Evolutionary conservation across 2,329 filamentous ascomycete genomes (phyloP).

Genomic region (Penicillium thymicola): DNA sequence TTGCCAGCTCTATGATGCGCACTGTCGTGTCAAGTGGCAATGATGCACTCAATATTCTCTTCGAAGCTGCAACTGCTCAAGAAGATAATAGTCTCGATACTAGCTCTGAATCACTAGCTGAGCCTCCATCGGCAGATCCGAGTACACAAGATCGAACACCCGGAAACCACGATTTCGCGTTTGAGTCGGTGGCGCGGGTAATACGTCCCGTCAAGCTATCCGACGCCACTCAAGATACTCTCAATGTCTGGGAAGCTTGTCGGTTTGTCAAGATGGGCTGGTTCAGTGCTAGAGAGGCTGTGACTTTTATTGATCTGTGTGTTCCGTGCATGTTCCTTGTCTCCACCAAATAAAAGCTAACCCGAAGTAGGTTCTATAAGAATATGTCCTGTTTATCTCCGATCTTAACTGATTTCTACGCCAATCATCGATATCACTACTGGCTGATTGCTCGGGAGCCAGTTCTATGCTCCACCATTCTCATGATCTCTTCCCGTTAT

Average conservation of each 20-base stretch:
- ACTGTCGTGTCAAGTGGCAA: conserved; percentile 53
- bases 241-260: conserved; percentile 49
- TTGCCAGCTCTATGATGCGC: conserved; percentile 41
- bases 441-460: conserved; percentile 51
- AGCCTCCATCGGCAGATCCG: conserved; percentile 15
- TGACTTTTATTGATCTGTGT: conserved; percentile 52
- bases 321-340: conserved; percentile 10
- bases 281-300: conserved; percentile 54
- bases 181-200: conserved; percentile 20
- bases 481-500: conserved; percentile 56
- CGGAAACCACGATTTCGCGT: conserved; percentile 15
- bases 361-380: conserved; percentile 43
- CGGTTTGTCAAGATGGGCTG: conserved; percentile 56
- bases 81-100: conserved; percentile 34
- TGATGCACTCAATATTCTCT: conserved; percentile 53
- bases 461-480: conserved; percentile 52
- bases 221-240: conserved; percentile 32
- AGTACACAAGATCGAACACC: conserved; percentile 13
- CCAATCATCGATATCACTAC: conserved; percentile 48
- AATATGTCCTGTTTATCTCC: conserved; percentile 53
- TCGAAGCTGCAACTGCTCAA: conserved; percentile 47
- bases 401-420: conserved; percentile 50
- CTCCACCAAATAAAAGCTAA: not conserved
- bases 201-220: conserved; percentile 31
- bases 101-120: conserved; percentile 22